A percentile compares a stretch with the other conserved stretches of the same genome.
Conservation (phyloP, 352 stramenopile genomes). For the Globisporangium nodosum region DNA sequence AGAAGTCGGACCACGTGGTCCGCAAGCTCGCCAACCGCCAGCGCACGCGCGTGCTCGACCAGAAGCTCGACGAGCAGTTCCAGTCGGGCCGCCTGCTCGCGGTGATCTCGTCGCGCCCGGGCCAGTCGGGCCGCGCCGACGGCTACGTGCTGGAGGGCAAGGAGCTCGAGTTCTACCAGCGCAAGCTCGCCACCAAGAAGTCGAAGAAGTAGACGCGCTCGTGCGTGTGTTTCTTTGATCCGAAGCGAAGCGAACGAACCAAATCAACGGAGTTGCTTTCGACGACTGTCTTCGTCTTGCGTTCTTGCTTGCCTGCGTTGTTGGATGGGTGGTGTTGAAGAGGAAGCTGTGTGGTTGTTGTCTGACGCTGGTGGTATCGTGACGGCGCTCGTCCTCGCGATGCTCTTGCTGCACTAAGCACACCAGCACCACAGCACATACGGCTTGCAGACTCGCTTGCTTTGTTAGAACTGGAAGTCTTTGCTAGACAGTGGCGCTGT, state of each 20-base stretch:
- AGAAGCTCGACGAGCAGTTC: slow-evolving; percentile 97
- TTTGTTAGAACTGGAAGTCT: too few relatives aligned
- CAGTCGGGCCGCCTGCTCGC: slow-evolving; percentile 94
- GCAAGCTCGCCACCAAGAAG: slow-evolving; percentile 98
- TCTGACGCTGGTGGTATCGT: too few relatives aligned
- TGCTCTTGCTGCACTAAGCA: too few relatives aligned
- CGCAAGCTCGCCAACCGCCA: slow-evolving; percentile 94
- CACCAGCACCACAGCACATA: too few relatives aligned
- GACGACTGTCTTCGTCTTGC: background rate
- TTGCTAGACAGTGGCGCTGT: too few relatives aligned
- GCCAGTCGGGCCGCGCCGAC: slow-evolving; percentile 97
- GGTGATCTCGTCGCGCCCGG: slow-evolving; percentile 96
- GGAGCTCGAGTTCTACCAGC: slow-evolving; percentile 99
- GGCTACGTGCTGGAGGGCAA: slow-evolving; percentile 99
- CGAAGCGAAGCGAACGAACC: slow-evolving; percentile 10
- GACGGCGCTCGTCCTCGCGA: too few relatives aligned
- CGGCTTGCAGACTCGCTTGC: too few relatives aligned
- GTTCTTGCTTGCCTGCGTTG: background rate
- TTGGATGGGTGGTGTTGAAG: too few relatives aligned
- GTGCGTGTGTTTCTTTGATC: slow-evolving; percentile 7
- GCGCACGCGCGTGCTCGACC: slow-evolving; percentile 90
- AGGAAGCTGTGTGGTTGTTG: too few relatives aligned
- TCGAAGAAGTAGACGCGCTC: slow-evolving; percentile 90
- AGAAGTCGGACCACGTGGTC: slow-evolving; percentile 92
- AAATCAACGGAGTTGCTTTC: slow-evolving; percentile 16